A percentile compares a stretch with the other conserved stretches of the same genome.
phyloP scores from a whole-genome alignment of 2,329 filamentous ascomycete genomes.

The Fusarium papillatum region DNA sequence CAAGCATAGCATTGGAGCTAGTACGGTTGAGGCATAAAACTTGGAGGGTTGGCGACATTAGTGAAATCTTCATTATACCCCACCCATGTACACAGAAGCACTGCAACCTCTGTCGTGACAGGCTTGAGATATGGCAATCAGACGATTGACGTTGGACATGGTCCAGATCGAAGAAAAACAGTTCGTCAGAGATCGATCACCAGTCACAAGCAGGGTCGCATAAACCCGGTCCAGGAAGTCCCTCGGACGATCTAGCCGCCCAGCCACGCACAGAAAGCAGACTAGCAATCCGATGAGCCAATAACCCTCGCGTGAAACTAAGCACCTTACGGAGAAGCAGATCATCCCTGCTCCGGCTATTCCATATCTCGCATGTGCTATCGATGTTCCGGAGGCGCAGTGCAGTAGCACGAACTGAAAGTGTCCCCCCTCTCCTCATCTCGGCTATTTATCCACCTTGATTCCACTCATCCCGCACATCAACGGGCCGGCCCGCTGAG shows the following conservation, averaged over 20 bases:
- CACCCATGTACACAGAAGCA: neutral
- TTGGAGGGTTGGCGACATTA: neutral
- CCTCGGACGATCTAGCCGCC: neutral
- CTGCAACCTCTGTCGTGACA: neutral
- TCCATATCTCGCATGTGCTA: neutral
- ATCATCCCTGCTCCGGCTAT: neutral
- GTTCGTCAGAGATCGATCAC: neutral
- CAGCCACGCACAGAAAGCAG: neutral
- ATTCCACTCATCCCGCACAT: neutral
- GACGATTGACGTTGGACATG: neutral
- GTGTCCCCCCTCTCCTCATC: neutral
- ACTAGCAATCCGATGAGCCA: neutral
- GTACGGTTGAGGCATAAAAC: neutral
- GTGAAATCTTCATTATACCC: neutral
- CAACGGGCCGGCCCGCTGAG: neutral
- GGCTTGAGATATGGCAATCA: neutral
- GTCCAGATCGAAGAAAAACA: neutral
- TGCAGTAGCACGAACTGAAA: neutral
- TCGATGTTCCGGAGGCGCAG: neutral
- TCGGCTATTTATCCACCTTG: slow-evolving; percentile 1
- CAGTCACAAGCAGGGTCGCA: neutral
- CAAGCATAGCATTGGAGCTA: neutral
- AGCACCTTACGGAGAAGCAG: neutral
- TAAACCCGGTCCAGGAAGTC: neutral
- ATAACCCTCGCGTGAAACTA: neutral